A percentile compares a stretch with the other conserved stretches of the same genome.
These are phyloP conservation scores for Leptographium galeiforme DNA, from an alignment of 2,329 filamentous ascomycete genomes.

Conservation along the genomic window DNA sequence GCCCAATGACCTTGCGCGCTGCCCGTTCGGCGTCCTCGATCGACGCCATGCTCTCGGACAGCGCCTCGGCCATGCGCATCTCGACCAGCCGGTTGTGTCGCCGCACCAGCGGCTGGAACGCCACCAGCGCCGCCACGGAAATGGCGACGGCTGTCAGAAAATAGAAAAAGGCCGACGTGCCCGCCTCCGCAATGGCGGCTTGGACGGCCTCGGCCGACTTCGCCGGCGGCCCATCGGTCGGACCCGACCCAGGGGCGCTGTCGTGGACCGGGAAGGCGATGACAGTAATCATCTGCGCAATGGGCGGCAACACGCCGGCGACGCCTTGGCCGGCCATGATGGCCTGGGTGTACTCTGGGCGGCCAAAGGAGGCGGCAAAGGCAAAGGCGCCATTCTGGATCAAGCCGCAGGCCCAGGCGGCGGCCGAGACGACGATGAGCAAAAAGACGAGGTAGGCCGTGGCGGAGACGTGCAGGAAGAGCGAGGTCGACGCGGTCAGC, in stretches of 20 bases:
- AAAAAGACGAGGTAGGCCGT: slow-evolving; percentile 66
- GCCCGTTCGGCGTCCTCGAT: slow-evolving; percentile 39
- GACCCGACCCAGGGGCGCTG: neutral
- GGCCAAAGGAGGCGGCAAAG: slow-evolving; percentile 73
- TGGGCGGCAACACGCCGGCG: slow-evolving; percentile 76
- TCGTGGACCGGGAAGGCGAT: slow-evolving; percentile 44
- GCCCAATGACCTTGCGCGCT: slow-evolving; percentile 33
- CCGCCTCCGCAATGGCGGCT: slow-evolving; percentile 21
- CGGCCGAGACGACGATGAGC: slow-evolving; percentile 66
- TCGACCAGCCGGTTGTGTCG: slow-evolving; percentile 42
- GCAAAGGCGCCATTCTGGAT: slow-evolving; percentile 93
- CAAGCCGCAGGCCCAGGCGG: slow-evolving; percentile 68
- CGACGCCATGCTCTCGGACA: slow-evolving; percentile 36
- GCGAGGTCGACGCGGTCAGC: slow-evolving; percentile 64
- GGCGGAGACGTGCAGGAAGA: slow-evolving; percentile 49
- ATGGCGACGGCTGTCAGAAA: slow-evolving; percentile 78
- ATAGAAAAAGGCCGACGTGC: slow-evolving; percentile 72
- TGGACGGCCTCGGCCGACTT: slow-evolving; percentile 6
- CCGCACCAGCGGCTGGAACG: slow-evolving; percentile 60
- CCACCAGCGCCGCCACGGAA: slow-evolving; percentile 54
- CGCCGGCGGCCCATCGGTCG: neutral
- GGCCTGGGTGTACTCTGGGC: slow-evolving; percentile 82
- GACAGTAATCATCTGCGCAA: slow-evolving; percentile 77
- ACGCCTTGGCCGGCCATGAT: slow-evolving; percentile 93
- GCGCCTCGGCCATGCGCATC: slow-evolving; percentile 30